Conservation (phyloP, 495 filamentous ascomycete species). For the Penicillium simplicissimum region DNA sequence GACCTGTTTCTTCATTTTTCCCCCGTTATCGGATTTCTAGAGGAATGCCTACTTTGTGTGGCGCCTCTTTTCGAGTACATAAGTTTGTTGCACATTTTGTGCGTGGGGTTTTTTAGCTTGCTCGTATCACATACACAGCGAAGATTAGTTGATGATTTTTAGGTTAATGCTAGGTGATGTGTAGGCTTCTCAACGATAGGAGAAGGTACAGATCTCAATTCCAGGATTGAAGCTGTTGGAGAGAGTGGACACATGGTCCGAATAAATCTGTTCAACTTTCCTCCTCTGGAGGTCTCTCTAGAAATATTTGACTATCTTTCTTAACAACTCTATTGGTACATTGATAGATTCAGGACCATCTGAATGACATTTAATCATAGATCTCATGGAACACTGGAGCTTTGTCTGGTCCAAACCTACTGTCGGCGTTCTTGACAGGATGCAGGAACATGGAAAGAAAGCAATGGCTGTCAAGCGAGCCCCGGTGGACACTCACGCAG, state of each 20-base stretch:
- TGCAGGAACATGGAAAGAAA: conserved; percentile 32
- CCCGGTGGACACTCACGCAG: conserved; percentile 14
- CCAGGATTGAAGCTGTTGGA: too few relatives aligned
- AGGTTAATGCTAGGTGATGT: not conserved
- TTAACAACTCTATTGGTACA: not conserved
- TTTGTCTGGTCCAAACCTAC: conserved; percentile 19
- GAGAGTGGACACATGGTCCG: too few relatives aligned
- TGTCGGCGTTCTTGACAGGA: conserved; percentile 25
- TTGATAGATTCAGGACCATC: not conserved
- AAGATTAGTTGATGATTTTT: not conserved
- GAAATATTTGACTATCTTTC: too few relatives aligned
- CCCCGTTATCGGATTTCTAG: not conserved
- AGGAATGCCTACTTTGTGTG: not conserved
- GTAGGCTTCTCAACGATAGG: not conserved
- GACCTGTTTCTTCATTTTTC: not conserved
- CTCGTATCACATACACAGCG: conserved; percentile 2
- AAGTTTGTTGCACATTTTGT: not conserved
- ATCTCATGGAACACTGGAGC: conserved; percentile 24
- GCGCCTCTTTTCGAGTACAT: conserved; percentile 1
- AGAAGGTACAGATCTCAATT: too few relatives aligned
- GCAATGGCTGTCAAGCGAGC: conserved; percentile 27
- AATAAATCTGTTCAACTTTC: too few relatives aligned
- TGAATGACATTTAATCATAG: not conserved
- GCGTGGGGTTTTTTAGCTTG: not conserved
- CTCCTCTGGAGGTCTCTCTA: too few relatives aligned